Evolutionary conservation across 768 basidiomycete genomes (phyloP), one percentile per base, ranked within the genome.

Genomic region (Tephrocybe sp.): DNA sequence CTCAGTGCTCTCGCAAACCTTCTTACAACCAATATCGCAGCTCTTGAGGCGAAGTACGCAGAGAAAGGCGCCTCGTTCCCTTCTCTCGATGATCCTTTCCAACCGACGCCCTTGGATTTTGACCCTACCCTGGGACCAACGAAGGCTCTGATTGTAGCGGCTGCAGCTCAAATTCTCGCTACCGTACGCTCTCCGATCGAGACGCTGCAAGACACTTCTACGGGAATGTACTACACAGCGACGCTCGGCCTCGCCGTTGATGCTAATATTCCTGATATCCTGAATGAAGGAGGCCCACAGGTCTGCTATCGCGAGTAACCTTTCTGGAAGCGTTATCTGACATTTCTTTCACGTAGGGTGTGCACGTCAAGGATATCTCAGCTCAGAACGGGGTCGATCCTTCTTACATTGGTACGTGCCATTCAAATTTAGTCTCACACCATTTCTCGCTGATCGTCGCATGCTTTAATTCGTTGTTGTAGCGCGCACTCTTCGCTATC

Each of bases 321-420:
- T n/a, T n/a, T n/a, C n/a, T n/a, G n/a, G n/a, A n/a, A n/a, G n/a
- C n/a, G n/a, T n/a, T n/a, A n/a, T n/a, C n/a, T 21, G n/a, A 27
- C 39, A 7, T n/a, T n/a, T n/a, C n/a, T n/a, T n/a, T n/a, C n/a
- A n/a, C n/a, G n/a, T 27, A 66, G 62, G 69, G 68, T 4, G 55
- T 68, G 15, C 66, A 73, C 37, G 63, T 64, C 12, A 57, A 63
- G 9, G 64, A 68, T 11, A 70, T 73, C 15, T 62, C 69, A 7
- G 58, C 60, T 9, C 41, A 52, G n/a, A 63, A 54, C 37, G 52
- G 52, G 4, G 47, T 66, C 30, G 59, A 70, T 41, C 49, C 64
- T 7, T 44, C 56, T 5, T 63, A 69, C 31, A 45, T 75, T 7
- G 60, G 72, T 72, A 30, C n/a, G n/a, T n/a, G n/a, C n/a, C n/a